Evolutionary conservation across 345 rosid species (phyloP).

Genomic region (Eucalyptus guilfoylei): DNA sequence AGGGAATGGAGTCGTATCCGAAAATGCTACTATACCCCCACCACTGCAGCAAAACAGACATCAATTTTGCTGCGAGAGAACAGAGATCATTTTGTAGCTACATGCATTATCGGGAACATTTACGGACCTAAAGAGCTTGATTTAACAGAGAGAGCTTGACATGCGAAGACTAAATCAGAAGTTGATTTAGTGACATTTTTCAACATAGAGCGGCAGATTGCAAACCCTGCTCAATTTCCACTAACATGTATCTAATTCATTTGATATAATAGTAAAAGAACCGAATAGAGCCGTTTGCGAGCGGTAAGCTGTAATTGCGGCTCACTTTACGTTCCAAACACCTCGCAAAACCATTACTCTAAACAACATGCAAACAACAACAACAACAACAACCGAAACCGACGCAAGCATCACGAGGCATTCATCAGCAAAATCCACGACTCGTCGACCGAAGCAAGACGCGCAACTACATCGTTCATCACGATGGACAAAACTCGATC

Average conservation of each 20-base stretch:
- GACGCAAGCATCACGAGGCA: neutral
- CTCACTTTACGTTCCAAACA: neutral
- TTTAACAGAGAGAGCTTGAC: neutral
- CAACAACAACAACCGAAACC: neutral
- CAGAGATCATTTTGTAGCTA: neutral
- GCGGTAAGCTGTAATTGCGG: neutral
- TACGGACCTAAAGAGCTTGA: neutral
- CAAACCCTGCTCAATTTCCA: neutral
- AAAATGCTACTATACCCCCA: conserved; percentile 38
- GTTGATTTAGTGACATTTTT: neutral
- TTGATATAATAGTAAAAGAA: neutral
- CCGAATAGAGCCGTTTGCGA: neutral
- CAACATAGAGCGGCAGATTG: neutral
- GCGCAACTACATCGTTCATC: neutral
- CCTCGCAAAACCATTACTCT: neutral
- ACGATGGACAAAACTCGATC: neutral
- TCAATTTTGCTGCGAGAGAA: neutral
- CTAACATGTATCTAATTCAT: neutral
- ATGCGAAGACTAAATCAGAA: neutral
- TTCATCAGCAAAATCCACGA: neutral
- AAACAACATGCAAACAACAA: neutral
- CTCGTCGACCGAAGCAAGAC: neutral
- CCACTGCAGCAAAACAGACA: conserved; percentile 21
- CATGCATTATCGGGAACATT: neutral
- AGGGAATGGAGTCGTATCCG: conserved; percentile 14